Conservation (phyloP, 1,139 yeast species). For the Geotrichum aggregatum region DNA sequence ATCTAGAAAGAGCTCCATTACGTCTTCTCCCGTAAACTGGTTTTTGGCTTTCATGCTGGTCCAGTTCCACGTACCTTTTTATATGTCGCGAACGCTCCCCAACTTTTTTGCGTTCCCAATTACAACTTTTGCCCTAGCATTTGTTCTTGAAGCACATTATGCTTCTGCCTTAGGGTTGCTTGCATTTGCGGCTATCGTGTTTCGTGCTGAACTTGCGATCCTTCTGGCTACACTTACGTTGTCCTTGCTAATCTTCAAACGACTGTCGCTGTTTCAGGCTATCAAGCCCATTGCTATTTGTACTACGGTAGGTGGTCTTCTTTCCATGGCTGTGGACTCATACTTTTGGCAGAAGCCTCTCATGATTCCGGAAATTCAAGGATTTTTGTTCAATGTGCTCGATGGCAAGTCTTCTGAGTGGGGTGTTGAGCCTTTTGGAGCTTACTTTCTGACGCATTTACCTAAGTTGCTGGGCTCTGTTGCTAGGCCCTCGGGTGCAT, state of each 20-base stretch:
- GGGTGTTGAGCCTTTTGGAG: constrained; percentile 75
- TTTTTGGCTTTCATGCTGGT: constrained; percentile 54
- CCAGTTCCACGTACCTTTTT: constrained; percentile 77
- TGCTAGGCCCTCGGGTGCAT: constrained; percentile 9
- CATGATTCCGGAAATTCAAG: constrained; percentile 65
- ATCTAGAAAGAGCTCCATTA: constrained; percentile 15
- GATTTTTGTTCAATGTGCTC: constrained; percentile 69
- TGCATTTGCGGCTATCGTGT: constrained; percentile 61
- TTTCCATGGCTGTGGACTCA: constrained; percentile 60
- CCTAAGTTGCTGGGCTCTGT: constrained; percentile 15
- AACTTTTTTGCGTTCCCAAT: constrained; percentile 81
- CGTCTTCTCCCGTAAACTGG: constrained; percentile 42
- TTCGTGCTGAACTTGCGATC: constrained; percentile 68
- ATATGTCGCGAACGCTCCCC: constrained; percentile 77
- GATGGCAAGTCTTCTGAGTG: constrained; percentile 69
- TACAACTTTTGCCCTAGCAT: constrained; percentile 53
- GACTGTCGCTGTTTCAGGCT: constrained; percentile 42
- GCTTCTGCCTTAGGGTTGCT: constrained; percentile 53
- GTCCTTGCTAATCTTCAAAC: constrained; percentile 41
- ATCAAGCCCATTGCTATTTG: constrained; percentile 51
- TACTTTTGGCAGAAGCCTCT: constrained; percentile 60
- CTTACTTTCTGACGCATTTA: constrained; percentile 50
- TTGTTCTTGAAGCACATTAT: constrained; percentile 49
- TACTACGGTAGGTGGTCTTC: constrained; percentile 47
- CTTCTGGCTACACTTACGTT: constrained; percentile 48